Evolutionary conservation across 2,329 filamentous ascomycete genomes (phyloP).

Genomic region (Venturia asperata): DNA sequence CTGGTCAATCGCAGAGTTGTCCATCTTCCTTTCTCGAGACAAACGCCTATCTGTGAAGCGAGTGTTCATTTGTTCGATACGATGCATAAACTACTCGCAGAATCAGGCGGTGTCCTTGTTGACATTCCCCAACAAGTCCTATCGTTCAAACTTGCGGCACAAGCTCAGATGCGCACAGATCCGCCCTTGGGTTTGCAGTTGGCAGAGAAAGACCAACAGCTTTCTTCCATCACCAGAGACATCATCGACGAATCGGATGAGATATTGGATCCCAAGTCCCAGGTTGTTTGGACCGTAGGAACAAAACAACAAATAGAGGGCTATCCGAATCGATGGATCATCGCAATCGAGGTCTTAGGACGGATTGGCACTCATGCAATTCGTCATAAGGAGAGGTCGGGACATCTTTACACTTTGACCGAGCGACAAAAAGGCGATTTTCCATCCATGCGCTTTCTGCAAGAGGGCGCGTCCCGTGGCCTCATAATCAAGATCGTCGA

Average conservation of each 20-base stretch:
- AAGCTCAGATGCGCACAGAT: slow-evolving; percentile 51
- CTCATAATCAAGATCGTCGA: slow-evolving; percentile 26
- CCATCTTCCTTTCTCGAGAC: slow-evolving; percentile 51
- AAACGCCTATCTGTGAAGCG: slow-evolving; percentile 35
- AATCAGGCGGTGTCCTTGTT: slow-evolving; percentile 45
- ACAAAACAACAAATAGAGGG: slow-evolving; percentile 44
- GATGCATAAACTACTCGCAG: slow-evolving; percentile 35
- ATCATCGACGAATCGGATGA: slow-evolving; percentile 52
- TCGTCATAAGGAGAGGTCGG: neutral
- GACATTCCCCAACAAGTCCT: slow-evolving; percentile 54
- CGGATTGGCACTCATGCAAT: slow-evolving; percentile 31
- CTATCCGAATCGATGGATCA: slow-evolving; percentile 49
- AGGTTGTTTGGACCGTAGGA: slow-evolving; percentile 33
- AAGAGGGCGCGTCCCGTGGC: slow-evolving; percentile 30
- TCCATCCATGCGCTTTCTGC: slow-evolving; percentile 45
- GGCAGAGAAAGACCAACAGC: slow-evolving; percentile 27
- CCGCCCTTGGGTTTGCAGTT: neutral
- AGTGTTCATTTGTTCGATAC: slow-evolving; percentile 35
- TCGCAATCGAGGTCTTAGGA: slow-evolving; percentile 48
- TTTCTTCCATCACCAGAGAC: slow-evolving; percentile 46
- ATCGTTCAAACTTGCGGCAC: slow-evolving; percentile 55
- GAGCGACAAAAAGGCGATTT: slow-evolving; percentile 33
- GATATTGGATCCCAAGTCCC: slow-evolving; percentile 29
- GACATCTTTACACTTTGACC: neutral
- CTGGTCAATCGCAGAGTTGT: slow-evolving; percentile 44